Conservation (phyloP, 129 eudicot species). For the Kitagawia praeruptora region DNA sequence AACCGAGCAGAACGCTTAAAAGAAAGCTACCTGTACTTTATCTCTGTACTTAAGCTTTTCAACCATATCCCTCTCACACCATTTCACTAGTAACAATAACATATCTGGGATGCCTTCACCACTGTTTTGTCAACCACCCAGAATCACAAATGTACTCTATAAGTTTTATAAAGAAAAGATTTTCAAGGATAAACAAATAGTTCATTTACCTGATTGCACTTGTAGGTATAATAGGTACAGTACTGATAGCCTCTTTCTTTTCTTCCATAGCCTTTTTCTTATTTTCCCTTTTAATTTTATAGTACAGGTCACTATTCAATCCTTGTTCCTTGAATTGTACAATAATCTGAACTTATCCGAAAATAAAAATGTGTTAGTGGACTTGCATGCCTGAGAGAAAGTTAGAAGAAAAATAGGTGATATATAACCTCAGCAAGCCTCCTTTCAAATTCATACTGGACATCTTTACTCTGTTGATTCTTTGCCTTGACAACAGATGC, state of each 20-base stretch:
- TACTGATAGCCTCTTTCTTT: slow-evolving; percentile 74
- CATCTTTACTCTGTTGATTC: slow-evolving; percentile 82
- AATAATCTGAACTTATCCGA: slow-evolving; percentile 36
- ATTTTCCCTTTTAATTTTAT: slow-evolving; percentile 34
- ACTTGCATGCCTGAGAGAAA: neutral
- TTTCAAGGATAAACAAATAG: neutral
- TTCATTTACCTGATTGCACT: slow-evolving; percentile 72
- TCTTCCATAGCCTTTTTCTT: slow-evolving; percentile 32
- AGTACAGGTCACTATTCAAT: slow-evolving; percentile 74
- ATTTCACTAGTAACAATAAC: slow-evolving; percentile 60
- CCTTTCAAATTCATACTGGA: slow-evolving; percentile 55
- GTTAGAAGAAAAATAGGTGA: neutral
- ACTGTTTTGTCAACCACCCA: slow-evolving; percentile 37
- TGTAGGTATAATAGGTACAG: slow-evolving; percentile 49
- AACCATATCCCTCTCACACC: slow-evolving; percentile 90
- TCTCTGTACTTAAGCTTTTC: slow-evolving; percentile 65
- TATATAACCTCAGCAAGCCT: slow-evolving; percentile 58
- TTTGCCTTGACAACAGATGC: slow-evolving; percentile 80
- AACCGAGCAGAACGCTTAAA: neutral
- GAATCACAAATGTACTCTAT: neutral
- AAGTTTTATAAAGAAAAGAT: neutral
- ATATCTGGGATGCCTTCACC: slow-evolving; percentile 97
- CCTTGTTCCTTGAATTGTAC: slow-evolving; percentile 91
- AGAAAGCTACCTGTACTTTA: slow-evolving; percentile 56
- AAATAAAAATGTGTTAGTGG: slow-evolving; percentile 11